phyloP scores from a whole-genome alignment of 306 rosid species.

The Ammopiptanthus mongolicus region DNA sequence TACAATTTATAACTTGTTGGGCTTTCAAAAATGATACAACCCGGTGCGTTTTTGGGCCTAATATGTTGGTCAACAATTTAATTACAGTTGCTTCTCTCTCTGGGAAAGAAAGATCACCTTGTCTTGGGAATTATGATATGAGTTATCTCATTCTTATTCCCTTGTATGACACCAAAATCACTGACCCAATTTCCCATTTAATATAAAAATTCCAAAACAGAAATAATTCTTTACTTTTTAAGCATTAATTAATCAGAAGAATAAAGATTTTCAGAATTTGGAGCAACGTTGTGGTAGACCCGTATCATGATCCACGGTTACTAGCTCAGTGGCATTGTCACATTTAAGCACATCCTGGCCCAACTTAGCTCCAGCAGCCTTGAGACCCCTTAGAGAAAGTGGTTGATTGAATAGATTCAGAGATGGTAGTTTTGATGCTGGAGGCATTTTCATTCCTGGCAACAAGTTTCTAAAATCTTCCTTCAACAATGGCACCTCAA shows the following conservation, averaged over 20 bases:
- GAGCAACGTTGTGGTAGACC: constrained; percentile 73
- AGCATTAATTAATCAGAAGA: constrained; percentile 4
- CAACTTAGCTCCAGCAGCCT: constrained; percentile 86
- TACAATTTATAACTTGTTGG: too few species aligned
- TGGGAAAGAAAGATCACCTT: not conserved
- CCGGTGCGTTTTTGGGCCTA: too few species aligned
- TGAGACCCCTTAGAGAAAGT: constrained; percentile 77
- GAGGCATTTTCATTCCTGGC: constrained; percentile 73
- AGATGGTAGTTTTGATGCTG: constrained; percentile 75
- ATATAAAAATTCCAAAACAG: not conserved
- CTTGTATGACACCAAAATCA: constrained; percentile 19
- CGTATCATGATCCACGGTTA: constrained; percentile 61
- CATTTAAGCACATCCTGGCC: constrained; percentile 87
- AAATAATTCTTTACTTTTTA: constrained; percentile 14
- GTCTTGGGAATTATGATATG: not conserved
- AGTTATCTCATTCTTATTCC: constrained; percentile 27
- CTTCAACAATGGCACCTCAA: constrained; percentile 84
- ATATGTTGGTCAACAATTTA: not conserved
- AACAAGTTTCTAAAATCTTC: constrained; percentile 54
- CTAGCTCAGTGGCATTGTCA: constrained; percentile 67
- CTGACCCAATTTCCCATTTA: constrained; percentile 9
- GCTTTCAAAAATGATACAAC: too few species aligned
- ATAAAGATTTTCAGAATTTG: constrained; percentile 47
- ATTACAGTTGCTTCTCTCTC: constrained; percentile 11
- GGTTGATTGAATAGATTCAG: constrained; percentile 84